Evolutionary conservation across 176 grass and related monocot species (phyloP), one percentile per base, ranked within the genome.

Genomic region (Hordeum vulgare): DNA sequence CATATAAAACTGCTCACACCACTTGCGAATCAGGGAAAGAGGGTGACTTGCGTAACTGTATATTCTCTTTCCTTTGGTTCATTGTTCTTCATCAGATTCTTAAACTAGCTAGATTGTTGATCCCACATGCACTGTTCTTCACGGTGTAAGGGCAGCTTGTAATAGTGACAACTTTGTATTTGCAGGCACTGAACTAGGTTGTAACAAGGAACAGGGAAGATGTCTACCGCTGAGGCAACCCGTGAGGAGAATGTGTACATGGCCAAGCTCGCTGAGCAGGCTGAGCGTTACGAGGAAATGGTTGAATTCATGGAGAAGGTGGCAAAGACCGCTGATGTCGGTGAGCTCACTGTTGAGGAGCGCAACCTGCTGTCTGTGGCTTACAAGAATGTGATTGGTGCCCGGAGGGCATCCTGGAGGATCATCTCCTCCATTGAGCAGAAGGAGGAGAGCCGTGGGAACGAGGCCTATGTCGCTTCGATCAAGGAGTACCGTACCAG

Each of bases 271-370:
- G 89, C 89, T 0, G 89, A 90, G 81, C 89, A 90, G 76, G 89
- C 89, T 14, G 89, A 90, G 80, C 66, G 89, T 56, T 90, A 90
- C 0, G 89, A 90, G 85, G 89, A 90, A 34, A 87, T 90, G 89
- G 89, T 90, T 0, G 89, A 90, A 15, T 90, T 90, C 80, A 90
- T 90, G 89, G 89, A 90, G 85, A 90, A 90, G 45, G 89, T 90
- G 33, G 89, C 70, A n/a, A 90, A 87, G 74, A 76, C 85, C 0
- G 71, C 82, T 27, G 77, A 80, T 66, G 89, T 68, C 14, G 85
- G 86, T 20, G 89, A 90, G 75, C 89, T 87, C 28, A 87, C 84
- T 6, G 84, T 90, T 56, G 89, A 90, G 80, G 89, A 90, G 81
- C 89, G 89, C 8, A 90, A 90, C 85, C 89, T 90, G 23, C 89